Percentiles rank a stretch among this genome's conserved stretches.
These are phyloP conservation scores for Rhododendron ferrugineum DNA, from an alignment of 148 eudicot species.

Conservation along the genomic window DNA sequence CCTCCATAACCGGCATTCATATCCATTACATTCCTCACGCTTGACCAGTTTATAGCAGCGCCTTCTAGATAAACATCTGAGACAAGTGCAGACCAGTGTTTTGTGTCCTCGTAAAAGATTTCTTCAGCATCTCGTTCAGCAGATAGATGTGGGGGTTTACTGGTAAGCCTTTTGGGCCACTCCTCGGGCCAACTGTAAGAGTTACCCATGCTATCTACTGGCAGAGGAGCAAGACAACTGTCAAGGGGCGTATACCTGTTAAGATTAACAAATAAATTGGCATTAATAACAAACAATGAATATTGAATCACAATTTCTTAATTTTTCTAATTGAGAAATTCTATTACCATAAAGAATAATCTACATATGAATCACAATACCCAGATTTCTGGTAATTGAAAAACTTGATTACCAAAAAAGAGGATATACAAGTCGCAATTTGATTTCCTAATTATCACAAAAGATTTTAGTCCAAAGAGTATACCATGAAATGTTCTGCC, in stretches of 20 bases:
- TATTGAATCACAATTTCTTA: not conserved
- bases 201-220: constrained; percentile 17
- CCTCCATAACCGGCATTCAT: constrained; percentile 97
- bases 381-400: not conserved
- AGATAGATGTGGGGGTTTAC: constrained; percentile 54
- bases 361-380: not conserved
- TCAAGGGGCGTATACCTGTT: constrained; percentile 76
- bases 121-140: constrained; percentile 42
- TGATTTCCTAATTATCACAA: not conserved
- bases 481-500: constrained; percentile 67
- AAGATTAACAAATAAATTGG: constrained; percentile 2
- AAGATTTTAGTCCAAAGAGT: not conserved
- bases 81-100: constrained; percentile 66
- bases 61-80: constrained; percentile 58
- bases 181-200: constrained; percentile 59
- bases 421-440: not conserved
- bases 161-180: constrained; percentile 84
- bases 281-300: not conserved
- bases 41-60: constrained; percentile 67
- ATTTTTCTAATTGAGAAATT: not conserved
- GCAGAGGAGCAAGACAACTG: constrained; percentile 63
- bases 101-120: constrained; percentile 52
- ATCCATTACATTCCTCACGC: constrained; percentile 88
- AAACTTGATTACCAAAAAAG: not conserved
- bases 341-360: not conserved